Evolutionary conservation across 352 stramenopile species (phyloP).

Genomic region (Phytophthora lateralis): DNA sequence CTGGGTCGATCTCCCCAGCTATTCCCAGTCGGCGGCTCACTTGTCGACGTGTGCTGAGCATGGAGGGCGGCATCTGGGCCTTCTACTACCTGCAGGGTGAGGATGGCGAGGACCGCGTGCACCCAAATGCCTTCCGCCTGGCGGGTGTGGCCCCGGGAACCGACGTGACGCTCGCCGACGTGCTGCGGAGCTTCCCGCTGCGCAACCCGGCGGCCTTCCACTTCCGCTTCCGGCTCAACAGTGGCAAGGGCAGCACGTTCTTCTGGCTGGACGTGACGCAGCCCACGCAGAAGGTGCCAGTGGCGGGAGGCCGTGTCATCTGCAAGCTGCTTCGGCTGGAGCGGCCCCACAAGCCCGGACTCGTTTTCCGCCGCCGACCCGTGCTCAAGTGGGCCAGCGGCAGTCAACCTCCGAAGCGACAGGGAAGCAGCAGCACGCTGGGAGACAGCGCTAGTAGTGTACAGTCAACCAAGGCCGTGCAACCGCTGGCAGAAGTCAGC

Average conservation of each 20-base stretch:
- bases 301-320: constrained; percentile 80
- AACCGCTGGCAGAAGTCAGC: constrained; percentile 20
- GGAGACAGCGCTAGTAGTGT: constrained; percentile 29
- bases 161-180: constrained; percentile 76
- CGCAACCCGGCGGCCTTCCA: constrained; percentile 58
- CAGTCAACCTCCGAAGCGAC: constrained; percentile 29
- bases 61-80: constrained; percentile 61
- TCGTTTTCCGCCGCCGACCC: constrained; percentile 78
- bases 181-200: constrained; percentile 73
- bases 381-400: constrained; percentile 65
- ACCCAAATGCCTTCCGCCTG: constrained; percentile 80
- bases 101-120: constrained; percentile 81
- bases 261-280: constrained; percentile 79
- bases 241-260: constrained; percentile 60
- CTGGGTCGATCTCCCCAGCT: constrained; percentile 13
- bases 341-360: constrained; percentile 54
- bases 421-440: constrained; percentile 21
- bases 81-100: constrained; percentile 91
- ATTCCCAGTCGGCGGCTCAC: constrained; percentile 18
- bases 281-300: constrained; percentile 64
- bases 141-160: constrained; percentile 19
- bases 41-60: constrained; percentile 14
- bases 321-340: constrained; percentile 81
- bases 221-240: constrained; percentile 88
- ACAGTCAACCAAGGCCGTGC: constrained; percentile 19